Conservation (phyloP, 2,329 filamentous ascomycete species). For the Myriosclerotinia scirpicola region DNA sequence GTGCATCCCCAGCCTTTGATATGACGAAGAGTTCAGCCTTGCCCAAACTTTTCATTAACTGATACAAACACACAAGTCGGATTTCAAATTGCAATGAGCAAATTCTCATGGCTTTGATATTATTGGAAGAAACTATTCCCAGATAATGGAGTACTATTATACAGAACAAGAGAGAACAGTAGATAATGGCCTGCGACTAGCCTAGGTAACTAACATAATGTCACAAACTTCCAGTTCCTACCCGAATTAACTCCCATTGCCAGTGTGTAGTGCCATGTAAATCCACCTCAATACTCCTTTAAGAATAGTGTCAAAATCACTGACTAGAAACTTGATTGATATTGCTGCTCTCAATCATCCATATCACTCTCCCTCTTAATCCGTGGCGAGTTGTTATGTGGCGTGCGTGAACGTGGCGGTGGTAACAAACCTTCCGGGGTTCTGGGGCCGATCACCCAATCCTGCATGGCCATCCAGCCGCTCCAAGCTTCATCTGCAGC, state of each 20-base stretch:
- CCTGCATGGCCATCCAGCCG: slow-evolving; percentile 94
- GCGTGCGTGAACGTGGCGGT: neutral
- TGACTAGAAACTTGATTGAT: neutral
- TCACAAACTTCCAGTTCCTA: slow-evolving; percentile 7
- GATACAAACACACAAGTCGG: neutral
- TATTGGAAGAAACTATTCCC: neutral
- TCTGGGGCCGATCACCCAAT: slow-evolving; percentile 90
- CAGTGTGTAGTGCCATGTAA: slow-evolving; percentile 1
- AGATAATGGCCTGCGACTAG: neutral
- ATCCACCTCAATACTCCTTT: neutral
- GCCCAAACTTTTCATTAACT: no score
- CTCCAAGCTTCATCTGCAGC: slow-evolving; percentile 85
- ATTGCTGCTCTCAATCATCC: neutral
- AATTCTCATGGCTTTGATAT: neutral
- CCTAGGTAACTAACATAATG: neutral
- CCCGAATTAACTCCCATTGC: slow-evolving; percentile 3
- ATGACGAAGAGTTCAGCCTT: no score
- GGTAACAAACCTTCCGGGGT: slow-evolving; percentile 4
- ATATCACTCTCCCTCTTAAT: slow-evolving; percentile 16
- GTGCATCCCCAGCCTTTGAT: no score
- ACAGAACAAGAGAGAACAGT: neutral
- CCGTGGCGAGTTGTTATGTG: slow-evolving; percentile 8
- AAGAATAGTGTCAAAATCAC: neutral
- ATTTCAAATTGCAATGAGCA: neutral
- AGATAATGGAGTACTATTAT: neutral